Conservation (phyloP, 768 basidiomycete species). For the Sporobolomyces roseus region DNA sequence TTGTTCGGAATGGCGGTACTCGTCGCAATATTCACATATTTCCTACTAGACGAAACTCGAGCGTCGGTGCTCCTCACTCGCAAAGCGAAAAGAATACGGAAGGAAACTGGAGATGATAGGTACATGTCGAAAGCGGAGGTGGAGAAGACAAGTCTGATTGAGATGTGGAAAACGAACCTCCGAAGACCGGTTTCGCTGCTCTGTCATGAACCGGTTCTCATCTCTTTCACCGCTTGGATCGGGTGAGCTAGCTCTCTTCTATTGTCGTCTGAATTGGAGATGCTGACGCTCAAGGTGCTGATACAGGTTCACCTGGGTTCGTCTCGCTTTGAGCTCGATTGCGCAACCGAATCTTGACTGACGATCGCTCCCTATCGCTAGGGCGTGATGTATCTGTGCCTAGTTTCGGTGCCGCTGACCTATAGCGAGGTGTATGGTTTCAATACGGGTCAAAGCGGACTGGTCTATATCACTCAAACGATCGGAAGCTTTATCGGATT, state of each 20-base stretch:
- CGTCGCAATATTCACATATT: slow-evolving; percentile 55
- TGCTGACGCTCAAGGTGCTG: neutral
- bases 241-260: neutral
- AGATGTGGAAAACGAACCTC: slow-evolving; percentile 62
- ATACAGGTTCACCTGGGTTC: slow-evolving; percentile 53
- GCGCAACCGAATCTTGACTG: neutral
- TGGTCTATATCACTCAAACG: slow-evolving; percentile 30
- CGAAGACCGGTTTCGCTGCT: slow-evolving; percentile 37
- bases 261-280: slow-evolving; percentile 50
- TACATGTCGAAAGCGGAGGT: slow-evolving; percentile 66
- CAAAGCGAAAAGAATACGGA: slow-evolving; percentile 61
- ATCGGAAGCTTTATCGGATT: slow-evolving; percentile 14
- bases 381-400: slow-evolving; percentile 64
- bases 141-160: slow-evolving; percentile 57
- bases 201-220: neutral
- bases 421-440: slow-evolving; percentile 19
- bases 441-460: slow-evolving; percentile 6
- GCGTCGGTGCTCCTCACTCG: slow-evolving; percentile 67
- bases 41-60: slow-evolving; percentile 71
- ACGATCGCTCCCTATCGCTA: slow-evolving; percentile 53
- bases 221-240: slow-evolving; percentile 5
- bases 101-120: slow-evolving; percentile 61
- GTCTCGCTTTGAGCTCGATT: slow-evolving; percentile 47
- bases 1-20: slow-evolving; percentile 55
- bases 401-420: slow-evolving; percentile 53